Base-by-base conservation (phyloP, 2,329 filamentous ascomycete species). In the Colletotrichum musicola region DNA sequence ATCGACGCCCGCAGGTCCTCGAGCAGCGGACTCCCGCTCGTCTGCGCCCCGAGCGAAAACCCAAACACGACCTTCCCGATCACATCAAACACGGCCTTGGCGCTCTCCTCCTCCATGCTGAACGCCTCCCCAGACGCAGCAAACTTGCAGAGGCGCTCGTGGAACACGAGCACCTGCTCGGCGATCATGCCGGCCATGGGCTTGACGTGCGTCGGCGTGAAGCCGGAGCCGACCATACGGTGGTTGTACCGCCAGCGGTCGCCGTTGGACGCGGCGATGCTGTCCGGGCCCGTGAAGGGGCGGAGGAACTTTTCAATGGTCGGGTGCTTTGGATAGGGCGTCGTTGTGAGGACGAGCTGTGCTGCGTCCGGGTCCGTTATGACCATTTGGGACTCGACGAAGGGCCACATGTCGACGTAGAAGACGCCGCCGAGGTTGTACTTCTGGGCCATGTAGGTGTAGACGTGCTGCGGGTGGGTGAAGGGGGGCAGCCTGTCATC, bases 341-440 rank as follows among this genome's bases (percentile, higher is more conserved):
- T 72, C 2, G 74, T 75, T 13, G 72, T 71, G 6, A 70, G 62
- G 4, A 76, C 68, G 20, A 74, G 62, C 25, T 75, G 74, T 40
- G 73, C 71, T 18, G 74, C 68, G 4, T 73, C 73, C 1, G 77
- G 77, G 6, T 73, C 74, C 6, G 73, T 65, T 46, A 78, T 57
- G 38, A 77, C 69, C 25, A 74, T 70, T 30, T 77, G 74, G 10
- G 72, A 68, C n/a, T 72, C 70, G 46, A 70, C 71, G 22, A 79
- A 72, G n/a, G 76, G 75, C 44, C 74, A 76, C 6, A 76, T 30
- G 56, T 79, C 77, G 51, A 79, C 68, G 53, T 78, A 79, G 50
- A 77, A 75, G 16, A 80, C 73, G 22, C 76, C 76, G 0, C 74
- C 73, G 7, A 80, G 69, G 20, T 73, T 62, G 30, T 71, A 71